These are phyloP conservation scores for Calcarisporium arbuscula DNA, from an alignment of 2,329 filamentous ascomycete species.

Conservation along the genomic window DNA sequence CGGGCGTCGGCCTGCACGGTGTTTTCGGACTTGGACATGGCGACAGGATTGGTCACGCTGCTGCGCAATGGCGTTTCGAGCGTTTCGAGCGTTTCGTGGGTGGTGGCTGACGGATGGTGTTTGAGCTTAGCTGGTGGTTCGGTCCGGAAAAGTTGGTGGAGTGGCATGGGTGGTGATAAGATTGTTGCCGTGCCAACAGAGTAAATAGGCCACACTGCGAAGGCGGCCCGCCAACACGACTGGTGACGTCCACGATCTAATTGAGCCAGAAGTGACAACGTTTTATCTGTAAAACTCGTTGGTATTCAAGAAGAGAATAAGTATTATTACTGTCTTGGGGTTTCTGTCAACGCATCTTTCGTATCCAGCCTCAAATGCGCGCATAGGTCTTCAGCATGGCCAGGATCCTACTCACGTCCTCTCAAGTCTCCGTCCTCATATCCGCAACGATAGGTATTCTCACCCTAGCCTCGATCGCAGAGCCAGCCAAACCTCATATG, in stretches of 20 bases:
- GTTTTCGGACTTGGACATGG: constrained; percentile 33
- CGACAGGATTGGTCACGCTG: constrained; percentile 11
- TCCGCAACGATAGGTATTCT: constrained; percentile 57
- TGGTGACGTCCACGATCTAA: constrained; percentile 5
- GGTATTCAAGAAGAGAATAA: too few species aligned
- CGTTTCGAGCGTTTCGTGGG: too few species aligned
- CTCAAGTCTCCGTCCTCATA: constrained; percentile 63
- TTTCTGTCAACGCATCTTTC: background rate
- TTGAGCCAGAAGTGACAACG: too few species aligned
- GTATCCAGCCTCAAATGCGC: constrained; percentile 1
- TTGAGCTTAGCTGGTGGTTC: constrained; percentile 3
- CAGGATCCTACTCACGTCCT: constrained; percentile 57
- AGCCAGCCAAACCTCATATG: background rate
- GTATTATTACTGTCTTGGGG: background rate
- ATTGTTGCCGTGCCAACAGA: constrained; percentile 37
- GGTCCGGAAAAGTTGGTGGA: constrained; percentile 5
- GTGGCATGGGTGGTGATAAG: constrained; percentile 25
- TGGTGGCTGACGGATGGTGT: too few species aligned
- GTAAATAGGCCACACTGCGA: too few species aligned
- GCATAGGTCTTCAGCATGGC: constrained; percentile 20
- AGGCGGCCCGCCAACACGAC: background rate
- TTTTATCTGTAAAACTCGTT: too few species aligned
- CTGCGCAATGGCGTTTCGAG: too few species aligned
- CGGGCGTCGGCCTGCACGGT: constrained; percentile 73
- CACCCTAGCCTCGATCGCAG: constrained; percentile 1